Evolutionary conservation across 164 flowering plant species (phyloP).

Genomic region (Kalanchoe fedtschenkoi): DNA sequence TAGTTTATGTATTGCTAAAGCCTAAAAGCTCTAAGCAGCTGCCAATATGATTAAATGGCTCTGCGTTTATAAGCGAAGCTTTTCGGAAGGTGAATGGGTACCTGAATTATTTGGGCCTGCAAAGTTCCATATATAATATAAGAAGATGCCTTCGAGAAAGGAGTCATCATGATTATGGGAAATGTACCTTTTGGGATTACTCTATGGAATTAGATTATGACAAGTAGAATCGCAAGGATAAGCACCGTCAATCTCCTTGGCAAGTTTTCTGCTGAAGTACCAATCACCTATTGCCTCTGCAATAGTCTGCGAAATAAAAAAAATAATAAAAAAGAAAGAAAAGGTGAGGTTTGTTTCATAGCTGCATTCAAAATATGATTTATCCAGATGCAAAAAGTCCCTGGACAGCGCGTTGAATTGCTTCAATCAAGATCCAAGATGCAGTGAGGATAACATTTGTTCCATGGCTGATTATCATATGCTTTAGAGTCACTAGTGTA

Average conservation of each 20-base stretch:
- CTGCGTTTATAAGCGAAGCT: background rate
- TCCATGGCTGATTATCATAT: background rate
- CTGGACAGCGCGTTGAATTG: too few relatives aligned
- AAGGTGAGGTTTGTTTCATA: too few relatives aligned
- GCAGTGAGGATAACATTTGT: background rate
- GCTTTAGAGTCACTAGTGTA: background rate
- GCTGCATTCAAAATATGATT: background rate
- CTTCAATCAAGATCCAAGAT: background rate
- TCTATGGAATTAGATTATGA: conserved; percentile 35
- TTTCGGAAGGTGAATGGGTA: background rate
- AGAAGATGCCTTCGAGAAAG: background rate
- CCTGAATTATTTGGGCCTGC: background rate
- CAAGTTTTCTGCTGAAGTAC: conserved; percentile 51
- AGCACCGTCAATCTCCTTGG: conserved; percentile 56
- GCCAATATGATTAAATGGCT: background rate
- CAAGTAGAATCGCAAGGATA: conserved; percentile 78
- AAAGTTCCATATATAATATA: background rate
- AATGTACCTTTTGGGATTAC: background rate
- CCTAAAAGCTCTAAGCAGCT: background rate
- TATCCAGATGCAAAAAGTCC: too few relatives aligned
- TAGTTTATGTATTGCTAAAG: background rate
- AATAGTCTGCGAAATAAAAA: conserved; percentile 40
- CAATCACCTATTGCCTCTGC: conserved; percentile 85
- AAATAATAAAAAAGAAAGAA: background rate
- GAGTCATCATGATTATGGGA: background rate